Percentiles rank a stretch among this genome's conserved stretches.
Evolutionary conservation across 805 yeast species (phyloP).

Genomic region (Yamadazyma sp.): DNA sequence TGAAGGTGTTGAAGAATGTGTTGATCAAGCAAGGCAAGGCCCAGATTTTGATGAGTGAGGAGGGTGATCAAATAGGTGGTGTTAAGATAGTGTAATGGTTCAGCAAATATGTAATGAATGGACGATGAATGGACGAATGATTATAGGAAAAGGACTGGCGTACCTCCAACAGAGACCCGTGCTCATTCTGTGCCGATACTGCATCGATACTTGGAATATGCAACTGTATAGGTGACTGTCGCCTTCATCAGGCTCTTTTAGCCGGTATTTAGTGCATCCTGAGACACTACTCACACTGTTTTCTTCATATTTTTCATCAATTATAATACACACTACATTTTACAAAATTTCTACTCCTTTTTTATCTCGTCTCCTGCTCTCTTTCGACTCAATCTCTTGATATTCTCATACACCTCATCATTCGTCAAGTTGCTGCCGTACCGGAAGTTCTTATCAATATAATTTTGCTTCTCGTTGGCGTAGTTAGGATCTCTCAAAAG

Average conservation of each 20-base stretch:
- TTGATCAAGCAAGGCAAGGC: constrained; percentile 72
- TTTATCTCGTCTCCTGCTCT: constrained; percentile 11
- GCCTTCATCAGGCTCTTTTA: no score
- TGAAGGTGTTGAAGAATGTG: constrained; percentile 49
- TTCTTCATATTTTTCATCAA: no score
- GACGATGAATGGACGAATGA: no score
- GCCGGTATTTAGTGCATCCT: not conserved
- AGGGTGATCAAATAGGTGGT: constrained; percentile 64
- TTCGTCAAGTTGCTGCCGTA: constrained; percentile 49
- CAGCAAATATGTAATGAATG: no score
- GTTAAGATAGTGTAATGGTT: constrained; percentile 66
- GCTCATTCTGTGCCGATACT: no score
- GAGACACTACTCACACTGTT: no score
- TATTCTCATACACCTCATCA: constrained; percentile 62
- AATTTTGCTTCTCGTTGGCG: constrained; percentile 63
- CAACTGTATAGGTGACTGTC: no score
- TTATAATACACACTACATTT: no score
- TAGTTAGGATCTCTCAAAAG: constrained; percentile 77
- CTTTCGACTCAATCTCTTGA: constrained; percentile 47
- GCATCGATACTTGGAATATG: no score
- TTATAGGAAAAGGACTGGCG: no score
- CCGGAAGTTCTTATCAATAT: constrained; percentile 53
- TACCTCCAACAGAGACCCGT: no score
- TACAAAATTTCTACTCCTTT: no score
- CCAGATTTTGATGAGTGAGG: constrained; percentile 65